Base-by-base conservation (phyloP, 2,329 filamentous ascomycete species). In the Cladosporium austrohemisphaericum region DNA sequence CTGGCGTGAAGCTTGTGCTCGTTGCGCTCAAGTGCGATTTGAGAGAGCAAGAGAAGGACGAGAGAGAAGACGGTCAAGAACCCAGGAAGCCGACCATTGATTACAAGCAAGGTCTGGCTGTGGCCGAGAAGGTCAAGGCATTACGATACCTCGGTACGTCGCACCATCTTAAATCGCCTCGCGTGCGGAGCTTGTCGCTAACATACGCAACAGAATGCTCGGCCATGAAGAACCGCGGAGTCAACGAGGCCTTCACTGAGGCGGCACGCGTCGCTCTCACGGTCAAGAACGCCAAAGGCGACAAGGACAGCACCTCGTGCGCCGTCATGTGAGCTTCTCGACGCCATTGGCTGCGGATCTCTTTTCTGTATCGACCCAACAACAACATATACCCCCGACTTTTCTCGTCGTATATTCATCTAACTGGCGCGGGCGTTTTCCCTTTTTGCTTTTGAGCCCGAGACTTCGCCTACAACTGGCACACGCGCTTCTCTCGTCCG, bases 201-300 rank as follows among this genome's bases (percentile, higher is more conserved):
- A 49, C 29, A 28, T 3, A 5, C 14, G 2, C 8, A n/a, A 37
- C 62, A 85, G 93, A 98, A 77, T 98, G 93, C 76, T 97, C 93
- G 29, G 93, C 93, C 50, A 97, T 97, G 84, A 86, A 91, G 72
- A 98, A 98, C 71, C 83, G 93, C 43, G 93, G 93, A 53, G 94
- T 98, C 65, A 96, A 97, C 71, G 93, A 98, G 71, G 93, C 93
- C 35, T 98, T 98, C 65, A 97, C 93, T 32, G 93, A 98, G 75
- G 93, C 93, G 32, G 92, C 93, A 19, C 86, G 94, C 63, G 93
- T 98, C 28, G 93, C 93, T 11, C 76, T 98, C 23, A 69, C 71
- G 51, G 74, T 77, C 57, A 77, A 77, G 67, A 73, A 68, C 47
- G 67, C 66, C 55, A 76, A 67, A 53, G 65, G 73, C 58, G 73